Percentiles rank a stretch among this genome's conserved stretches.
Evolutionary conservation across 352 stramenopile species (phyloP).

Genomic region (Phytophthora cryptogea): DNA sequence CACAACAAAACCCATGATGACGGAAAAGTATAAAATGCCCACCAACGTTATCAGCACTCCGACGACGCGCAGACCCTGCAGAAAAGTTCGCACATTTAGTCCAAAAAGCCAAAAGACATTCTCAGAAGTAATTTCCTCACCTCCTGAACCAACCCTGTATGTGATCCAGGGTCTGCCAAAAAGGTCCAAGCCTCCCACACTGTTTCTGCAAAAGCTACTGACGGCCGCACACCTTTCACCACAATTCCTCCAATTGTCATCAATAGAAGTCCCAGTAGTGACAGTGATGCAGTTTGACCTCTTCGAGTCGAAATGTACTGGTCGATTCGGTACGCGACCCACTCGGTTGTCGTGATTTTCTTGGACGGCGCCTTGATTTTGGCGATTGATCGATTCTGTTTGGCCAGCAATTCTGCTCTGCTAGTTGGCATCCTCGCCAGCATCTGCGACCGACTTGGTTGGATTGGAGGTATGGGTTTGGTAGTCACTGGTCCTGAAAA

Average conservation of each 20-base stretch:
- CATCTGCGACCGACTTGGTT: slow-evolving; percentile 19
- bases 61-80: slow-evolving; percentile 56
- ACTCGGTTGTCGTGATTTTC: slow-evolving; percentile 44
- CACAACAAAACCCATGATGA: slow-evolving; percentile 91
- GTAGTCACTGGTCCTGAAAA: slow-evolving; percentile 13
- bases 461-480: slow-evolving; percentile 8
- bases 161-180: slow-evolving; percentile 53
- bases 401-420: slow-evolving; percentile 31
- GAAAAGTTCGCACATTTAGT: background rate
- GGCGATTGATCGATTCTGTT: slow-evolving; percentile 28
- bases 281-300: slow-evolving; percentile 57
- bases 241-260: slow-evolving; percentile 49
- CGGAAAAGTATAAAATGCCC: slow-evolving; percentile 87
- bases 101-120: too few species aligned
- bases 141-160: slow-evolving; percentile 42
- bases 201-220: slow-evolving; percentile 39
- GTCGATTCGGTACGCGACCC: slow-evolving; percentile 58
- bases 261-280: slow-evolving; percentile 46
- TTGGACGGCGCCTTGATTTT: slow-evolving; percentile 32
- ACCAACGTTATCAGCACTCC: slow-evolving; percentile 62
- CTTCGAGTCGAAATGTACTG: slow-evolving; percentile 65
- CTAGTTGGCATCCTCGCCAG: slow-evolving; percentile 27
- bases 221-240: slow-evolving; percentile 41
- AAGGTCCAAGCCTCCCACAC: slow-evolving; percentile 74
- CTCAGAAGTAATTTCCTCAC: slow-evolving; percentile 16